Evolutionary conservation across 345 rosid species (phyloP).

Genomic region (Eucalyptus brandiana): DNA sequence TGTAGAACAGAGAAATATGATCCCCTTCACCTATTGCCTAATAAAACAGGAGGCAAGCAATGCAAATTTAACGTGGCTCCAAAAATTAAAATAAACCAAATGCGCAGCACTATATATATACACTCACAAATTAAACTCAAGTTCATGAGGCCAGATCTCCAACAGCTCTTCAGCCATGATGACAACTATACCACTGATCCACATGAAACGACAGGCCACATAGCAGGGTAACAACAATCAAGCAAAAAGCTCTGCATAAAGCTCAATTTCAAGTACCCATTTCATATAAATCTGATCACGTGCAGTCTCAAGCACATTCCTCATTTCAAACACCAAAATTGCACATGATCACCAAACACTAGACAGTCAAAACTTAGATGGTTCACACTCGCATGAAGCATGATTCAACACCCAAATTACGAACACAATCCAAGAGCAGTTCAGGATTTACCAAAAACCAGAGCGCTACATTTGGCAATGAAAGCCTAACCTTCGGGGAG

Average conservation of each 20-base stretch:
- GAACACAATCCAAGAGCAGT: no score
- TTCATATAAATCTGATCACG: no score
- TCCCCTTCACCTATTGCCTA: neutral
- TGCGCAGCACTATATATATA: neutral
- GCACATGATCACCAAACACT: no score
- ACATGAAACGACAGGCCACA: neutral
- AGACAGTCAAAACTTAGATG: no score
- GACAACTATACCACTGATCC: neutral
- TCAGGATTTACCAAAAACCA: no score
- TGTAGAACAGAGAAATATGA: neutral
- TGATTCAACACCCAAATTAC: no score
- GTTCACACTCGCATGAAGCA: no score
- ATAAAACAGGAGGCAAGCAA: neutral
- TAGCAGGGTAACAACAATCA: neutral
- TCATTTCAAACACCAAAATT: no score
- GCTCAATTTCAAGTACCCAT: no score
- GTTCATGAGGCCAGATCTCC: slow-evolving; percentile 29
- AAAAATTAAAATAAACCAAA: neutral
- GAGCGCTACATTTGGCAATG: no score
- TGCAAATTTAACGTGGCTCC: neutral
- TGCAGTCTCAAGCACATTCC: no score
- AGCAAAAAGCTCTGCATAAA: neutral
- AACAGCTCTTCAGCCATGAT: slow-evolving; percentile 26
- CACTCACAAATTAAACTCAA: slow-evolving; percentile 24
- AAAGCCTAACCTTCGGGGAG: no score